Evolutionary conservation across 345 rosid species (phyloP).

Genomic region (Clarkia xantiana): DNA sequence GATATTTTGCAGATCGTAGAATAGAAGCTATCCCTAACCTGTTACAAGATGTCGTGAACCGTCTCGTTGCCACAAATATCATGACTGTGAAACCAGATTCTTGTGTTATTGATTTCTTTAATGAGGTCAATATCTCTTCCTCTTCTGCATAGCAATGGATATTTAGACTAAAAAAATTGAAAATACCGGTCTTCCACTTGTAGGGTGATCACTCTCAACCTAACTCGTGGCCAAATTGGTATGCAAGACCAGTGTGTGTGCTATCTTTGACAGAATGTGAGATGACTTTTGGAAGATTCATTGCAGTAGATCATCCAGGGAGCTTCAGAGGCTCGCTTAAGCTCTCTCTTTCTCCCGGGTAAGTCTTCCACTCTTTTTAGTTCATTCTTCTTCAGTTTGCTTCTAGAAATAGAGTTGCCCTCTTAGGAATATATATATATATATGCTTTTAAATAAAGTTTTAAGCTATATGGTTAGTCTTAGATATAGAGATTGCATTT

Average conservation of each 20-base stretch:
- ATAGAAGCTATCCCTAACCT: constrained; percentile 56
- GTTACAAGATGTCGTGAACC: constrained; percentile 67
- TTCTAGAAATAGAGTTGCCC: no score
- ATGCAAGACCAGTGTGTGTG: constrained; percentile 55
- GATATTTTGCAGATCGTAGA: constrained; percentile 35
- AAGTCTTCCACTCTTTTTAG: constrained; percentile 11
- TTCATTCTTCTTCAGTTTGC: not conserved
- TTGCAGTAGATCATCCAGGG: constrained; percentile 49
- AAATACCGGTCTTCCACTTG: constrained; percentile 1
- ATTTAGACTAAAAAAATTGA: not conserved
- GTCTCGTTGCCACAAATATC: constrained; percentile 40
- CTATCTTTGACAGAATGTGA: constrained; percentile 76
- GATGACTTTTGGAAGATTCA: constrained; percentile 59
- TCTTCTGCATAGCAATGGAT: not conserved
- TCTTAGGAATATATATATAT: no score
- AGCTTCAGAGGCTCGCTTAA: constrained; percentile 74
- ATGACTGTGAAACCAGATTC: constrained; percentile 62
- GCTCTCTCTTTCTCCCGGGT: constrained; percentile 81
- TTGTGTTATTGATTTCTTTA: constrained; percentile 69
- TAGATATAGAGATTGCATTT: no score
- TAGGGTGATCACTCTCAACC: constrained; percentile 96
- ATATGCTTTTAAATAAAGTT: no score
- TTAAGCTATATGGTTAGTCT: no score
- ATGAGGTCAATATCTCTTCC: constrained; percentile 35
- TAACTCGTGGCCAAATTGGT: constrained; percentile 56